Conservation (phyloP, 2,329 filamentous ascomycete genomes). For the Monilinia laxa region DNA sequence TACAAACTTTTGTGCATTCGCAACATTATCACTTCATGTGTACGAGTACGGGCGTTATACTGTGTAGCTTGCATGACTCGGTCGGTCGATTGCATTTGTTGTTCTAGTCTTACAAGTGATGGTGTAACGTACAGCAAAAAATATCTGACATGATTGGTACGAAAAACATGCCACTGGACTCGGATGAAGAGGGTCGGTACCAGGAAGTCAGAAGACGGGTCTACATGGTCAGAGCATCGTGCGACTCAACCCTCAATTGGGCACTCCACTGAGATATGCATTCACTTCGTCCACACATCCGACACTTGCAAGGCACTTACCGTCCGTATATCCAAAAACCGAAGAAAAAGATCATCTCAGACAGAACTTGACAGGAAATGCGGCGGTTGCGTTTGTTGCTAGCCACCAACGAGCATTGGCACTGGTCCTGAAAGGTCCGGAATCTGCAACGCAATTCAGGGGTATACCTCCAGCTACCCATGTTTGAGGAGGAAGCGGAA, state of each 20-base stretch:
- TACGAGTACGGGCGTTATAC: constrained; percentile 19
- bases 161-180: constrained; percentile 7
- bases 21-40: constrained; percentile 17
- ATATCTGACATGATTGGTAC: constrained; percentile 14
- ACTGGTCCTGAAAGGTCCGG: constrained; percentile 19
- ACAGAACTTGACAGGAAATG: constrained; percentile 3
- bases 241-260: constrained; percentile 11
- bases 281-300: background rate
- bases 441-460: constrained; percentile 25
- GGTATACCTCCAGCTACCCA: constrained; percentile 16
- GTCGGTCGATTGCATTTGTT: constrained; percentile 26
- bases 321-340: constrained; percentile 8
- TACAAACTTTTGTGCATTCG: background rate
- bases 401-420: constrained; percentile 23
- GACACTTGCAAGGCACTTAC: background rate
- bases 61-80: constrained; percentile 24
- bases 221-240: constrained; percentile 16
- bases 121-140: constrained; percentile 24
- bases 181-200: constrained; percentile 21
- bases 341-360: constrained; percentile 1
- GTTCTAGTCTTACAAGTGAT: constrained; percentile 18
- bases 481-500: constrained; percentile 23
- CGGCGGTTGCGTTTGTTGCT: constrained; percentile 24
- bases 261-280: background rate
- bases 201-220: constrained; percentile 21